Conservation (phyloP, 78 protist genomes). For the Planoprotostelium fungivorum region DNA sequence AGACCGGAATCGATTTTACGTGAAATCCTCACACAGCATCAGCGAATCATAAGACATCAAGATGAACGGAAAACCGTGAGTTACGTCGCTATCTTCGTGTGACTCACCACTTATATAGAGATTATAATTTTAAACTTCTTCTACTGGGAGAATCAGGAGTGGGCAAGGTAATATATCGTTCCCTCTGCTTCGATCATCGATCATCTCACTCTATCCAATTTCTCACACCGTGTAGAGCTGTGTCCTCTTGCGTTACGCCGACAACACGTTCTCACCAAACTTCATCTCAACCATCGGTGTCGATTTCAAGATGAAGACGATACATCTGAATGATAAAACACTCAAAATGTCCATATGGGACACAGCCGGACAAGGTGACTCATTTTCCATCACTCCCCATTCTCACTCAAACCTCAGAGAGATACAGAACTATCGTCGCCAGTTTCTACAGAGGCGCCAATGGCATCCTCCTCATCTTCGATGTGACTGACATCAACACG, state of each 20-base stretch:
- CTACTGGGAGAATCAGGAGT: background rate
- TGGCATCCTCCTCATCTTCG: conserved; percentile 95
- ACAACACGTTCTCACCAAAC: conserved; percentile 63
- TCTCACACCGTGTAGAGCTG: conserved; percentile 63
- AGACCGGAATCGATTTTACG: too few species aligned
- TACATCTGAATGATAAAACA: conserved; percentile 66
- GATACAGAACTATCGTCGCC: conserved; percentile 64
- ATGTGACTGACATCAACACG: conserved; percentile 77
- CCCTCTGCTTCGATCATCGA: background rate
- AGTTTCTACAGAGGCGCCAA: conserved; percentile 99
- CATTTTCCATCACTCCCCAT: conserved; percentile 66
- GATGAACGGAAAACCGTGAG: too few species aligned
- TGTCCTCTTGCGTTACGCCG: conserved; percentile 80
- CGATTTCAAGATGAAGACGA: conserved; percentile 75
- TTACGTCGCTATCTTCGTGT: background rate
- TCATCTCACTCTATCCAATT: background rate
- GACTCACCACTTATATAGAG: background rate
- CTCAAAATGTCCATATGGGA: conserved; percentile 50
- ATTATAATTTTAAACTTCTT: background rate
- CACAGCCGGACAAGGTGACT: conserved; percentile 83
- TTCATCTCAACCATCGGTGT: conserved; percentile 86
- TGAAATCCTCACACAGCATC: too few species aligned
- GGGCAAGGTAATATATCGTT: background rate
- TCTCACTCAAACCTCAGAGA: background rate
- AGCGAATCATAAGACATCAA: too few species aligned